phyloP scores from a whole-genome alignment of 2,329 filamentous ascomycete genomes.

The Triangularia setosa region DNA sequence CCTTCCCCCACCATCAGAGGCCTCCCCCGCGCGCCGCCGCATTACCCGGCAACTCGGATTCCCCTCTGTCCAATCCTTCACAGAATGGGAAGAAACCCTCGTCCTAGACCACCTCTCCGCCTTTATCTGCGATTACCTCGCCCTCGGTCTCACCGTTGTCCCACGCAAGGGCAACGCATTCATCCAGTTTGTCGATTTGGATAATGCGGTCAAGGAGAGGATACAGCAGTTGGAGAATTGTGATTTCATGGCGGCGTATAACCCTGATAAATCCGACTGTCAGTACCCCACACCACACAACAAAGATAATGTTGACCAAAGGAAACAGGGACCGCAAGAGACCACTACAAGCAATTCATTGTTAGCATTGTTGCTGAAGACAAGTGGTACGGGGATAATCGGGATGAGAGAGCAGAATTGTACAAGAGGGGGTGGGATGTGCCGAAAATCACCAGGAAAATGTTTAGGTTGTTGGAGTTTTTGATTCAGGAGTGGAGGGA shows the following conservation, averaged over 20 bases:
- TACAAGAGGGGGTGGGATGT: slow-evolving; percentile 2
- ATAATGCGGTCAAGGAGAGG: slow-evolving; percentile 1
- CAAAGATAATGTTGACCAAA: background rate
- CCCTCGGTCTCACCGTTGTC: slow-evolving; percentile 8
- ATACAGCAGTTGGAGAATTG: slow-evolving; percentile 6
- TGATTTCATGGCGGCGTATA: slow-evolving; percentile 6
- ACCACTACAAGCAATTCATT: slow-evolving; percentile 19
- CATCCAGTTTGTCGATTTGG: slow-evolving; percentile 11
- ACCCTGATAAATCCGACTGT: slow-evolving; percentile 17
- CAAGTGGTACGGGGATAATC: slow-evolving; percentile 6
- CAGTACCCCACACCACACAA: background rate
- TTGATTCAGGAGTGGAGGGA: slow-evolving; percentile 12
- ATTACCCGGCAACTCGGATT: slow-evolving; percentile 15
- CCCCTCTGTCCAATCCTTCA: background rate
- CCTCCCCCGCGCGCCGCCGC: background rate
- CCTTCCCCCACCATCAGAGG: background rate
- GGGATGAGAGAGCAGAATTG: background rate
- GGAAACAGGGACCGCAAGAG: slow-evolving; percentile 9
- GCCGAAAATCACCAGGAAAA: slow-evolving; percentile 8
- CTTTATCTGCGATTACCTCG: slow-evolving; percentile 18
- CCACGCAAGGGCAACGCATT: slow-evolving; percentile 6
- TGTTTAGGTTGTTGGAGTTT: slow-evolving; percentile 12
- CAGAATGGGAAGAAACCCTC: slow-evolving; percentile 13
- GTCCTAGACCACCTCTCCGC: slow-evolving; percentile 15
- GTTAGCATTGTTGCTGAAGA: slow-evolving; percentile 15